phyloP scores from a whole-genome alignment of 2,329 filamentous ascomycete genomes.

The Phialophora chinensis region DNA sequence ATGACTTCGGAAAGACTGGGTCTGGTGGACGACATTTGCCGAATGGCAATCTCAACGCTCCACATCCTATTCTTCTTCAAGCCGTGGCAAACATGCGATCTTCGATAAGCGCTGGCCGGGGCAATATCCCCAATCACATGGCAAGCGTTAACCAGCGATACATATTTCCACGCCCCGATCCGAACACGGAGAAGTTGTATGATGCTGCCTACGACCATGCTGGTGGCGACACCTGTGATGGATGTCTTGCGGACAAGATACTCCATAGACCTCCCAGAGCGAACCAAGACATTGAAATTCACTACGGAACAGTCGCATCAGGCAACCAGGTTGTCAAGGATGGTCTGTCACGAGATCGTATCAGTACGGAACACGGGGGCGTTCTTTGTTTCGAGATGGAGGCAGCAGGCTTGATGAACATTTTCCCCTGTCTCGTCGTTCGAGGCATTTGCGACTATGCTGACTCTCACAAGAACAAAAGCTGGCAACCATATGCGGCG shows the following conservation, averaged over 20 bases:
- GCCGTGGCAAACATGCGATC: background rate
- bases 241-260: too few species aligned
- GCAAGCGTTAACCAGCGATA: too few species aligned
- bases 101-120: too few species aligned
- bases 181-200: too few species aligned
- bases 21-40: background rate
- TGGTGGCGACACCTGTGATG: too few species aligned
- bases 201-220: too few species aligned
- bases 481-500: background rate
- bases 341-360: background rate
- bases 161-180: too few species aligned
- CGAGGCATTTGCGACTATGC: background rate
- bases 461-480: background rate
- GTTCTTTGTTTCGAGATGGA: background rate
- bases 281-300: background rate
- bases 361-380: background rate
- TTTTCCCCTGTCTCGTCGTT: background rate
- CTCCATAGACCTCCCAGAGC: too few species aligned
- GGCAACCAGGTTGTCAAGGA: background rate
- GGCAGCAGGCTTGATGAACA: background rate
- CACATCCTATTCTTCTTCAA: background rate
- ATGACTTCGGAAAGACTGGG: conserved; percentile 7
- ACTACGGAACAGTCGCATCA: background rate
- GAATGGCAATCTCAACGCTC: background rate
- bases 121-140: too few species aligned